Percentiles rank a stretch among this genome's conserved stretches.
Conservation (phyloP, 148 eudicot species). For the Chenopodium quinoa region DNA sequence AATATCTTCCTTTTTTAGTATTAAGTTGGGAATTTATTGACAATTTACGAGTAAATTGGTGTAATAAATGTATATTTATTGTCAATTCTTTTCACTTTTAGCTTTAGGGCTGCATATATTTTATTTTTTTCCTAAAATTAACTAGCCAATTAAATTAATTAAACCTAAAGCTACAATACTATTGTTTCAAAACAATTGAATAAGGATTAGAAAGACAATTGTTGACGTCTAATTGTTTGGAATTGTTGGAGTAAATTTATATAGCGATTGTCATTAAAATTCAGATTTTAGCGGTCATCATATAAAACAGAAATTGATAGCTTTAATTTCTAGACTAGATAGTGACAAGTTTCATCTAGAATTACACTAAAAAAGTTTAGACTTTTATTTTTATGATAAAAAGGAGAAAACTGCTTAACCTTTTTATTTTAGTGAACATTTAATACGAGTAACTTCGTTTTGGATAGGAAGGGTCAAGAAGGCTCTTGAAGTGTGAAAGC, state of each 20-base stretch:
- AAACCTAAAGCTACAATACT: background rate
- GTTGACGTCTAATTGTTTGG: background rate
- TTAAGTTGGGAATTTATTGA: too few relatives aligned
- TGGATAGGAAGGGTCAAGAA: background rate
- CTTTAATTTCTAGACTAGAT: background rate
- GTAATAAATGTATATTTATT: too few relatives aligned
- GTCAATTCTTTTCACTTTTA: too few relatives aligned
- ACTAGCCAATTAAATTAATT: too few relatives aligned
- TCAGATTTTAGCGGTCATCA: background rate
- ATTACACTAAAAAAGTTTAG: background rate
- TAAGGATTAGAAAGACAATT: background rate
- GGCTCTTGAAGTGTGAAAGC: background rate
- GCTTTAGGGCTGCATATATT: too few relatives aligned
- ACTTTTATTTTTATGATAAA: background rate
- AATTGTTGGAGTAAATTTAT: background rate
- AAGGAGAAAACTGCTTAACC: background rate
- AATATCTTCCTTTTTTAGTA: too few relatives aligned
- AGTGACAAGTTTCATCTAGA: background rate
- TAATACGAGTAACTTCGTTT: too few relatives aligned
- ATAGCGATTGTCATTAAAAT: background rate
- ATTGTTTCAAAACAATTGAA: background rate
- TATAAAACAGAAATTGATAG: background rate
- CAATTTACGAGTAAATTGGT: too few relatives aligned
- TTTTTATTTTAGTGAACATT: too few relatives aligned
- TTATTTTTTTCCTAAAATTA: too few relatives aligned